A percentile compares a stretch with the other conserved stretches of the same genome.
Conservation (phyloP, 768 basidiomycete species). For the Lentinula sp. region DNA sequence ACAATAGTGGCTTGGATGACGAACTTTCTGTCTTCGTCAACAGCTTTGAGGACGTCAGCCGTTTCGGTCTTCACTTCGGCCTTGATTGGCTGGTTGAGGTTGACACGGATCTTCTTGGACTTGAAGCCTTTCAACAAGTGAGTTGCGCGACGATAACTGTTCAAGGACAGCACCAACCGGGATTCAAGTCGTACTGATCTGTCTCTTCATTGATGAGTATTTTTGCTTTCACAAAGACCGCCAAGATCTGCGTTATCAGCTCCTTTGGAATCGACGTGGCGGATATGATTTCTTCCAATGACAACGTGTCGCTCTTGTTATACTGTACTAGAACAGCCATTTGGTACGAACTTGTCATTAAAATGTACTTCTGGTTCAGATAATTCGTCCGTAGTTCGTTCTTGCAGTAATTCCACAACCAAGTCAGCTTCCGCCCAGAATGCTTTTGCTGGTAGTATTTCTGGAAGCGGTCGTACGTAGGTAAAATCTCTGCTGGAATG, state of each 20-base stretch:
- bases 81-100: constrained; percentile 89
- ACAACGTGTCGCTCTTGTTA: constrained; percentile 85
- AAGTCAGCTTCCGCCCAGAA: constrained; percentile 91
- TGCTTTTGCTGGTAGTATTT: constrained; percentile 93
- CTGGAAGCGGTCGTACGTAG: constrained; percentile 87
- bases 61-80: constrained; percentile 91
- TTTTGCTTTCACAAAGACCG: constrained; percentile 77
- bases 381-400: constrained; percentile 95
- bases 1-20: constrained; percentile 94
- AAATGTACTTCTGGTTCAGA: constrained; percentile 89
- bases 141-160: neutral
- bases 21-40: constrained; percentile 96
- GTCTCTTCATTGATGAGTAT: constrained; percentile 83
- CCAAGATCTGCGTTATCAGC: constrained; percentile 50
- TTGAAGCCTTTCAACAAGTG: constrained; percentile 60
- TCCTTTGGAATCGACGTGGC: constrained; percentile 66
- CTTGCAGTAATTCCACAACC: constrained; percentile 98
- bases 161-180: constrained; percentile 29
- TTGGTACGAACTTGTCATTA: constrained; percentile 94
- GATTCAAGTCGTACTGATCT: constrained; percentile 90
- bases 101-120: constrained; percentile 90
- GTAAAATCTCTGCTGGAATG: constrained; percentile 81
- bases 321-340: constrained; percentile 93
- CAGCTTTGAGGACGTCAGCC: constrained; percentile 84
- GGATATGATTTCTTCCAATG: constrained; percentile 55